Conservation (phyloP, 306 rosid species). For the Citrullus mucosospermus region DNA sequence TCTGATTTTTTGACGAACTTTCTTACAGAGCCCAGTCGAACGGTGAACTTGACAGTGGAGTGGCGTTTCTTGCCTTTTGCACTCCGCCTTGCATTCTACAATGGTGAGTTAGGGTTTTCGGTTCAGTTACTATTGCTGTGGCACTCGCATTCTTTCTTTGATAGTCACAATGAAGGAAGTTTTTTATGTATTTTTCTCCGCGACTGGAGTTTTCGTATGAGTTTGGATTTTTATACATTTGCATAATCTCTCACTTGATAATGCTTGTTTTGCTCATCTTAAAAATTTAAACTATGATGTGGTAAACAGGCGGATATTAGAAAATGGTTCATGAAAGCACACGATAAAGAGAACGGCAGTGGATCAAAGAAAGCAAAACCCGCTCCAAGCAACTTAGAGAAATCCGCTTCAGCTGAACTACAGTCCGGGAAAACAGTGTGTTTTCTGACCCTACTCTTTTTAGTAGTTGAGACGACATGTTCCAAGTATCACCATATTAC, state of each 20-base stretch:
- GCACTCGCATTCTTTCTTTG: not conserved
- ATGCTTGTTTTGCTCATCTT: not conserved
- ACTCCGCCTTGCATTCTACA: not conserved
- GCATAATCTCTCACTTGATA: not conserved
- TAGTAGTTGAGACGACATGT: not conserved
- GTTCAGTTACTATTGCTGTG: not conserved
- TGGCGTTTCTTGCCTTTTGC: not conserved
- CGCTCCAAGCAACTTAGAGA: constrained; percentile 3
- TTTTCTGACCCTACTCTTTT: constrained; percentile 3
- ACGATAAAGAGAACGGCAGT: constrained; percentile 39
- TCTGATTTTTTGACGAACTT: not conserved
- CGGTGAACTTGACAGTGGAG: not conserved
- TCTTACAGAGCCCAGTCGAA: not conserved
- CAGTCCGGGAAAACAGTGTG: constrained; percentile 37
- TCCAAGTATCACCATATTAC: not conserved
- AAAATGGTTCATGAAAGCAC: constrained; percentile 95
- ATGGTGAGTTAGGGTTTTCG: constrained; percentile 5
- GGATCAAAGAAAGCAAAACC: constrained; percentile 33
- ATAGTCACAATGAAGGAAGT: not conserved
- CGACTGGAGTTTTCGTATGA: not conserved
- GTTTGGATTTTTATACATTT: not conserved
- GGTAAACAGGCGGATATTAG: constrained; percentile 49
- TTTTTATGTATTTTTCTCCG: not conserved
- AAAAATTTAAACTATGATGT: not conserved
- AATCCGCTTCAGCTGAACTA: constrained; percentile 29